Conservation (phyloP, 2,329 filamentous ascomycete genomes). For the Simplicillium aogashimaense region DNA sequence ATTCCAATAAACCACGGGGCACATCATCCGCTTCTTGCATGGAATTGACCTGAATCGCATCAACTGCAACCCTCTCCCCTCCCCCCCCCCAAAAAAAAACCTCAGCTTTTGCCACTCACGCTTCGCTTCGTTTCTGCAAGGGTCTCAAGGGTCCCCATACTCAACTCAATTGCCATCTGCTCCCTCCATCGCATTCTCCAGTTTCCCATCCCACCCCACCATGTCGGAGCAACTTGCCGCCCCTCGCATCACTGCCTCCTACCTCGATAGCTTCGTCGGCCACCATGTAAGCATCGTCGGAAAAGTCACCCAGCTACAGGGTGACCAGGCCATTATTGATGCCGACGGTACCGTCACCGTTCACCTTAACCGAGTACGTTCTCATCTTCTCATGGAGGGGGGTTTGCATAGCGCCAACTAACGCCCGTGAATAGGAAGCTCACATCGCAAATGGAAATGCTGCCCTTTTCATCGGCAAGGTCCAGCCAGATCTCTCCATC, state of each 20-base stretch:
- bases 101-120: too few species aligned
- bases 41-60: too few species aligned
- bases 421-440: slow-evolving; percentile 42
- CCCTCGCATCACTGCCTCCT: slow-evolving; percentile 72
- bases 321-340: slow-evolving; percentile 72
- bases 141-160: too few species aligned
- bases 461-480: slow-evolving; percentile 72
- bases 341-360: slow-evolving; percentile 69
- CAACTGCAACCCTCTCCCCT: too few species aligned
- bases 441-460: slow-evolving; percentile 61
- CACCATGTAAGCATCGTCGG: slow-evolving; percentile 78
- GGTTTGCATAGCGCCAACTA: slow-evolving; percentile 1
- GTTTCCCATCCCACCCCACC: slow-evolving; percentile 8
- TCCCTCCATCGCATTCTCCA: neutral
- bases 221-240: slow-evolving; percentile 62
- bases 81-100: too few species aligned
- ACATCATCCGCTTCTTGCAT: too few species aligned
- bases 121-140: neutral
- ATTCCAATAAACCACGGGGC: too few species aligned
- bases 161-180: too few species aligned
- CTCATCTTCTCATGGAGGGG: too few species aligned
- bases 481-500: slow-evolving; percentile 62
- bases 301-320: slow-evolving; percentile 72
- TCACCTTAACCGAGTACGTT: slow-evolving; percentile 59
- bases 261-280: slow-evolving; percentile 67